phyloP scores from a whole-genome alignment of 208 protist genomes.

The Wallacemonas rigidus region DNA sequence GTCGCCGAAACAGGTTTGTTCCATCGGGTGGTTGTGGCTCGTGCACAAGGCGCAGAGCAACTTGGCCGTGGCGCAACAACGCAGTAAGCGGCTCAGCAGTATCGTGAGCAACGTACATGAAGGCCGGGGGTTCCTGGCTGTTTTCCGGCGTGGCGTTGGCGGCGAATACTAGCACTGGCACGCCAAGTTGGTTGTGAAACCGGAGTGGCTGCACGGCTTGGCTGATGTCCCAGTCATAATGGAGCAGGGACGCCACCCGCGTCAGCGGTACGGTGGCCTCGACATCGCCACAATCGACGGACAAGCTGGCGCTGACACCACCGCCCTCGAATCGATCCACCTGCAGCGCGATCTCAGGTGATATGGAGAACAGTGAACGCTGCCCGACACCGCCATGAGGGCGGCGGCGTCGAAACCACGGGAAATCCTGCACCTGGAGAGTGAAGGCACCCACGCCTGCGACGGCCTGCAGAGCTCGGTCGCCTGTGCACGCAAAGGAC shows the following conservation, averaged over 20 bases:
- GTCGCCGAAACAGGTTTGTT: constrained; percentile 7
- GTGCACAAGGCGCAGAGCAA: constrained; percentile 9
- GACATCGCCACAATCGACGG: constrained; percentile 29
- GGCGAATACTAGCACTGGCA: constrained; percentile 29
- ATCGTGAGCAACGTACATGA: background rate
- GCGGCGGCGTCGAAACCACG: background rate
- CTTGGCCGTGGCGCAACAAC: constrained; percentile 1
- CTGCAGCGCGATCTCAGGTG: constrained; percentile 43
- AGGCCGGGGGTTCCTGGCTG: background rate
- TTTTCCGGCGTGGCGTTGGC: background rate
- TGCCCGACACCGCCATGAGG: background rate
- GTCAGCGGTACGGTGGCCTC: constrained; percentile 33
- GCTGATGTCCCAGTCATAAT: constrained; percentile 12
- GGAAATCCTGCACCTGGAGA: constrained; percentile 32
- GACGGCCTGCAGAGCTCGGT: constrained; percentile 26
- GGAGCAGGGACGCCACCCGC: constrained; percentile 23
- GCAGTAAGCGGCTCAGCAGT: background rate
- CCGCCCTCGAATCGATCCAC: constrained; percentile 19
- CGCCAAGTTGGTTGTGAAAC: constrained; percentile 40
- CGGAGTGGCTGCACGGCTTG: constrained; percentile 24
- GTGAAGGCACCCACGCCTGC: constrained; percentile 16
- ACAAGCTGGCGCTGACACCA: constrained; percentile 28
- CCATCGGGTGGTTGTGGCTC: background rate
- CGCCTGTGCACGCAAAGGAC: constrained; percentile 24
- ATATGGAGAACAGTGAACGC: constrained; percentile 30